Percentiles rank a stretch among this genome's conserved stretches.
phyloP scores from a whole-genome alignment of 2,329 filamentous ascomycete genomes.

The Tolypocladium tundrense region DNA sequence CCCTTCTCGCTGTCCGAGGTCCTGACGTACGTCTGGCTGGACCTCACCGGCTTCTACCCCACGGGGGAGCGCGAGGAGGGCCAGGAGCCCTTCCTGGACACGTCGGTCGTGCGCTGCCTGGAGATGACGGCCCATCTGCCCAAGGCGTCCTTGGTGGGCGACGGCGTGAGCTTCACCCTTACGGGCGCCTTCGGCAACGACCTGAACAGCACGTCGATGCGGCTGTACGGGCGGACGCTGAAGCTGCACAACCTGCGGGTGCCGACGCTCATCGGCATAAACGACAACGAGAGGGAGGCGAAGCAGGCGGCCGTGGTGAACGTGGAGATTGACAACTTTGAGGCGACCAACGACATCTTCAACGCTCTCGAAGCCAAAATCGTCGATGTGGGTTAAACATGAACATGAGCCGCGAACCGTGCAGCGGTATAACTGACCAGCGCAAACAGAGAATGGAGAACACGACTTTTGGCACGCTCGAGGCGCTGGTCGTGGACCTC shows the following conservation, averaged over 20 bases:
- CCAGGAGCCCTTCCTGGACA: slow-evolving; percentile 17
- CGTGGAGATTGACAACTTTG: slow-evolving; percentile 48
- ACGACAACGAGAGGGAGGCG: slow-evolving; percentile 55
- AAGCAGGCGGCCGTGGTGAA: slow-evolving; percentile 59
- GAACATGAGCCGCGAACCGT: too few relatives aligned
- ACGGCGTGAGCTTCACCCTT: slow-evolving; percentile 43
- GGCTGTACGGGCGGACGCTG: slow-evolving; percentile 24
- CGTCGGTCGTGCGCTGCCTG: slow-evolving; percentile 30
- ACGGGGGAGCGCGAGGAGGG: slow-evolving; percentile 3
- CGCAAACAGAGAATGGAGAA: slow-evolving; percentile 36
- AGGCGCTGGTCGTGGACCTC: slow-evolving; percentile 44
- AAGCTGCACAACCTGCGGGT: slow-evolving; percentile 48
- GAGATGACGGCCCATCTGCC: slow-evolving; percentile 47
- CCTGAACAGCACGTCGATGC: slow-evolving; percentile 7
- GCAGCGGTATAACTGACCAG: not conserved
- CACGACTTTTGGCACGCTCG: slow-evolving; percentile 52
- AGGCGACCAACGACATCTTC: slow-evolving; percentile 38
- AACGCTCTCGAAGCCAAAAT: slow-evolving; percentile 47
- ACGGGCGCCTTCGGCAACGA: slow-evolving; percentile 29
- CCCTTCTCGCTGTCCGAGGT: slow-evolving; percentile 13
- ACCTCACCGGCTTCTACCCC: slow-evolving; percentile 15
- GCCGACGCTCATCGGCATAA: slow-evolving; percentile 62
- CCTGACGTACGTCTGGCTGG: slow-evolving; percentile 21
- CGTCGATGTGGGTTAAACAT: slow-evolving; percentile 41
- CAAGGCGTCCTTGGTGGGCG: slow-evolving; percentile 59